phyloP scores from a whole-genome alignment of 2,329 filamentous ascomycete genomes.

The Xylariaceae sp. region DNA sequence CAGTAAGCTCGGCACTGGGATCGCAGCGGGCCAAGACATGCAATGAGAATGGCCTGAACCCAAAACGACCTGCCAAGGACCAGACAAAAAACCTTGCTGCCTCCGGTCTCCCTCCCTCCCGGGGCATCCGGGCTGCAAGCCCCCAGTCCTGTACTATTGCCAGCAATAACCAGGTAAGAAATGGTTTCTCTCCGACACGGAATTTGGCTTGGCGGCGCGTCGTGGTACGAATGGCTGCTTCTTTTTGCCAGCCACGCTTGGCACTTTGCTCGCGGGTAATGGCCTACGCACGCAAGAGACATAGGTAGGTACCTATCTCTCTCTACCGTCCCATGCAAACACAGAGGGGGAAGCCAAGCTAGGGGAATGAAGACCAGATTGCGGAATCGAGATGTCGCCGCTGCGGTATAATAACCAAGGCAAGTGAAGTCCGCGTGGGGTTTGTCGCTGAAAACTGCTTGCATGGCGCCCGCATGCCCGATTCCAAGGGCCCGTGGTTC shows the following conservation, averaged over 20 bases:
- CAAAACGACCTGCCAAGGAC: constrained; percentile 10
- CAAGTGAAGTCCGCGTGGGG: too few species aligned
- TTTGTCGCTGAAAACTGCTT: too few species aligned
- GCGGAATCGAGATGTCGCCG: too few species aligned
- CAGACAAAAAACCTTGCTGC: too few species aligned
- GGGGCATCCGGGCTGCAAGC: neutral
- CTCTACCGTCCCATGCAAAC: too few species aligned
- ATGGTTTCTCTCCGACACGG: neutral
- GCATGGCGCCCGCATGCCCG: too few species aligned
- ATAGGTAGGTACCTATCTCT: neutral
- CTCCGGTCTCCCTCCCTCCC: neutral
- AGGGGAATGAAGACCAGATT: too few species aligned
- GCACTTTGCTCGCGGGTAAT: neutral
- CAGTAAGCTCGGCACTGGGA: neutral
- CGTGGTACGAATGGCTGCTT: neutral
- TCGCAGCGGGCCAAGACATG: constrained; percentile 3
- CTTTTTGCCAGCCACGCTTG: neutral
- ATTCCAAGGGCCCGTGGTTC: too few species aligned
- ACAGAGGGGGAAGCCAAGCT: too few species aligned
- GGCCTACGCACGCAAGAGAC: neutral
- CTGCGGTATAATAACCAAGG: too few species aligned
- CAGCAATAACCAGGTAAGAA: neutral
- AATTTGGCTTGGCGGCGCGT: neutral
- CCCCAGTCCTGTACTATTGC: too few species aligned
- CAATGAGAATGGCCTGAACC: neutral